Evolutionary conservation across 225 moss, liverwort and hornwort genomes (phyloP).

Genomic region (Bryum argenteum): DNA sequence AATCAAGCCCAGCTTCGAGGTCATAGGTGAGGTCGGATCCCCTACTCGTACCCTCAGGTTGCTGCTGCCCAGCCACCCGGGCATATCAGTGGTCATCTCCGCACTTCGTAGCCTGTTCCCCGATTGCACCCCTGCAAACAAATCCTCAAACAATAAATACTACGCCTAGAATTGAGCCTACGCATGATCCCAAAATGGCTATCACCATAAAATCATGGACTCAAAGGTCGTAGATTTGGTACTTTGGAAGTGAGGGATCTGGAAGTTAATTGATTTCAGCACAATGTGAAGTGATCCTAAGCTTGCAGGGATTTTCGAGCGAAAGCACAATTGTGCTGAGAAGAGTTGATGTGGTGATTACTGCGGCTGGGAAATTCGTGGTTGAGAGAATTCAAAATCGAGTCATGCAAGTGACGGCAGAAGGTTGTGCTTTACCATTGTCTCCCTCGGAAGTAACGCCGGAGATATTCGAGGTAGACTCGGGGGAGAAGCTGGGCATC

Average conservation of each 20-base stretch:
- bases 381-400: not conserved
- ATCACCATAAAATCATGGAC: no score
- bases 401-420: not conserved
- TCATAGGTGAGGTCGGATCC: constrained; percentile 33
- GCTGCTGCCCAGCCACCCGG: constrained; percentile 34
- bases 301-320: no score
- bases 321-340: no score
- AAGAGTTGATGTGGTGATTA: no score
- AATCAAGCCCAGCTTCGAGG: constrained; percentile 44
- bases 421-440: constrained; percentile 7
- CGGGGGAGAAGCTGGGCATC: constrained; percentile 34
- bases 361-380: not conserved
- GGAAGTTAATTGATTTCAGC: no score
- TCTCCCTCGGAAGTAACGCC: constrained; percentile 38
- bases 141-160: not conserved
- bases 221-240: no score
- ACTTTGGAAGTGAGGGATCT: no score
- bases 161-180: no score
- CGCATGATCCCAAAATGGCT: no score
- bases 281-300: no score
- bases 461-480: constrained; percentile 28
- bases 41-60: constrained; percentile 25
- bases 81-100: constrained; percentile 26
- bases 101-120: constrained; percentile 28
- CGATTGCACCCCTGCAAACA: constrained; percentile 17